These are phyloP conservation scores for Xylaria scruposa DNA, from an alignment of 495 filamentous ascomycete genomes.

Conservation along the genomic window DNA sequence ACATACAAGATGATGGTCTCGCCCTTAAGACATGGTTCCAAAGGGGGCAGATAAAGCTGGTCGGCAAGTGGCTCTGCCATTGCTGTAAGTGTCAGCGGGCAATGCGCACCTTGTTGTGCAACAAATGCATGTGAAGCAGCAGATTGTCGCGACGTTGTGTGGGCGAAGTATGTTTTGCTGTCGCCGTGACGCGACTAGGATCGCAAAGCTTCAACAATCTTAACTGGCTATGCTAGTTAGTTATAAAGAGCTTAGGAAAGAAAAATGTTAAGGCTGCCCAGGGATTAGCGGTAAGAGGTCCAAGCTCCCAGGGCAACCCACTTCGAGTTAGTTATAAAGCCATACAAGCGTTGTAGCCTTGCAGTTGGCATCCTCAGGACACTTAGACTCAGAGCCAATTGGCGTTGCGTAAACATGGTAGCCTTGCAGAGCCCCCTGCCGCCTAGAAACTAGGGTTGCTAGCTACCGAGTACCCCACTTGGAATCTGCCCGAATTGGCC, in stretches of 20 bases:
- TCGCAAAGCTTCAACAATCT: conserved; percentile 22
- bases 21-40: conserved; percentile 55
- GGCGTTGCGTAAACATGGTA: background rate
- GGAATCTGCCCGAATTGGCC: conserved; percentile 25
- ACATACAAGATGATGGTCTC: conserved; percentile 52
- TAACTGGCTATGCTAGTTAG: background rate
- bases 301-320: conserved; percentile 8
- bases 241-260: background rate
- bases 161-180: conserved; percentile 12
- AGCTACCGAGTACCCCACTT: conserved; percentile 26
- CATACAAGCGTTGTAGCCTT: conserved; percentile 9
- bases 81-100: conserved; percentile 63
- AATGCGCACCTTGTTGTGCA: conserved; percentile 40
- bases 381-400: background rate
- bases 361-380: conserved; percentile 3
- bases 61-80: conserved; percentile 67
- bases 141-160: conserved; percentile 25
- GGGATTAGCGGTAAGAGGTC: background rate
- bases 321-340: background rate
- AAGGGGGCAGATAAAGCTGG: conserved; percentile 54
- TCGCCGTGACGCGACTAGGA: conserved; percentile 33
- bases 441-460: conserved; percentile 2
- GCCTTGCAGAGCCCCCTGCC: conserved; percentile 4
- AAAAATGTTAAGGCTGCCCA: background rate
- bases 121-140: conserved; percentile 41